Conservation (phyloP, 2,329 filamentous ascomycete genomes). For the Monilinia aucupariae region DNA sequence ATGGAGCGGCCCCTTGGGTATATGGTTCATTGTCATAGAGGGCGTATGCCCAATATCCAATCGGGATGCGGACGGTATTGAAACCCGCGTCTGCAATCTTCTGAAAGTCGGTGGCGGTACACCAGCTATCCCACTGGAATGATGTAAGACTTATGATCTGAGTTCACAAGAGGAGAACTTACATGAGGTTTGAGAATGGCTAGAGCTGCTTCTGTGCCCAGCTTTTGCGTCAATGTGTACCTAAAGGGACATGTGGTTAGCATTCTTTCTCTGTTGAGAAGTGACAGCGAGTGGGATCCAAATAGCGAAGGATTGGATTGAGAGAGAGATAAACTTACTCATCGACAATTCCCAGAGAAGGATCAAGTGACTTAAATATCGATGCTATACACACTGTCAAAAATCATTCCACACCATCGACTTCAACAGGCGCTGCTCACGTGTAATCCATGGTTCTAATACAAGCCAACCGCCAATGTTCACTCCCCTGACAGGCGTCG, state of each 20-base stretch:
- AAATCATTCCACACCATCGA: background rate
- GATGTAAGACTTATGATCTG: conserved; percentile 27
- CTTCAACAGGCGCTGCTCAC: background rate
- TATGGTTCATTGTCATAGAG: conserved; percentile 46
- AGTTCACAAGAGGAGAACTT: conserved; percentile 1
- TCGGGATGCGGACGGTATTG: conserved; percentile 53
- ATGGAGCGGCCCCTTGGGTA: conserved; percentile 45
- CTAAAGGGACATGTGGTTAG: background rate
- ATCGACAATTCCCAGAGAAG: conserved; percentile 34
- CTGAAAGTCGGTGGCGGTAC: conserved; percentile 45
- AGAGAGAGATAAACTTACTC: conserved; percentile 20
- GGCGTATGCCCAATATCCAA: conserved; percentile 56
- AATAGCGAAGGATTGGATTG: background rate
- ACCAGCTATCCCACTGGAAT: conserved; percentile 33
- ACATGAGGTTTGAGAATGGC: conserved; percentile 48
- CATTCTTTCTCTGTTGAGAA: background rate
- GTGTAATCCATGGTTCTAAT: conserved; percentile 47
- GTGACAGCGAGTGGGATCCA: background rate
- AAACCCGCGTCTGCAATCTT: conserved; percentile 52
- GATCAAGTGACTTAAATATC: conserved; percentile 41
- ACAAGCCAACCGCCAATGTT: conserved; percentile 34
- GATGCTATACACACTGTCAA: conserved; percentile 36
- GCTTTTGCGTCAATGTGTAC: conserved; percentile 37
- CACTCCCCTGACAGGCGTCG: conserved; percentile 40
- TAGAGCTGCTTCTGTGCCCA: conserved; percentile 43